A percentile compares a stretch with the other conserved stretches of the same genome.
These are phyloP conservation scores for Arthroderma sp. DNA, from an alignment of 2,329 filamentous ascomycete species.

Conservation along the genomic window DNA sequence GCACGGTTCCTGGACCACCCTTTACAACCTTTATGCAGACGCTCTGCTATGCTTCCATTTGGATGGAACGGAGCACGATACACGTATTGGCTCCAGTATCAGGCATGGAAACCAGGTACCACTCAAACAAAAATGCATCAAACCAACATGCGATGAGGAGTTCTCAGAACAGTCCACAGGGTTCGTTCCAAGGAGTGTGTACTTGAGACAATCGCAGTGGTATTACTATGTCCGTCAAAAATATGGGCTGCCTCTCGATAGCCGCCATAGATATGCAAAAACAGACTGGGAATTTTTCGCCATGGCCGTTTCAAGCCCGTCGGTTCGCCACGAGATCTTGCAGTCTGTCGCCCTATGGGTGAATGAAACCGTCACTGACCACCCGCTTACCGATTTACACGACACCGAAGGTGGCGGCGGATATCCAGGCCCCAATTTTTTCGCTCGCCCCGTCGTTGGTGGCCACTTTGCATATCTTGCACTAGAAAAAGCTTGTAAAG, in stretches of 20 bases:
- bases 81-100: conserved; percentile 4
- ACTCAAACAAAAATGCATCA: conserved; percentile 12
- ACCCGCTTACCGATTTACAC: conserved; percentile 70
- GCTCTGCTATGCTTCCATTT: conserved; percentile 68
- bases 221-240: conserved; percentile 66
- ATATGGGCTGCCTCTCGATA: conserved; percentile 73
- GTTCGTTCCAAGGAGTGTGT: conserved; percentile 64
- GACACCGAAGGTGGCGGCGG: conserved; percentile 64
- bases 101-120: conserved; percentile 15
- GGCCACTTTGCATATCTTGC: conserved; percentile 77
- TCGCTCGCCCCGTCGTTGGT: conserved; percentile 69
- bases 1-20: conserved; percentile 68
- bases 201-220: conserved; percentile 68
- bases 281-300: conserved; percentile 88
- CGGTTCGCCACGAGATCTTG: conserved; percentile 57
- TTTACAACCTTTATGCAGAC: conserved; percentile 78
- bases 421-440: conserved; percentile 63
- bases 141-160: conserved; percentile 10
- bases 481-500: conserved; percentile 66
- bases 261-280: conserved; percentile 71
- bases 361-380: conserved; percentile 66
- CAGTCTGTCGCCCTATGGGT: conserved; percentile 66
- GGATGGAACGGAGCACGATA: conserved; percentile 27
- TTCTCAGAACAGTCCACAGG: conserved; percentile 23
- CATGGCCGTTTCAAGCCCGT: conserved; percentile 59